Evolutionary conservation across 306 rosid genomes (phyloP), one percentile per base, ranked within the genome.

Genomic region (Malus asiatica): DNA sequence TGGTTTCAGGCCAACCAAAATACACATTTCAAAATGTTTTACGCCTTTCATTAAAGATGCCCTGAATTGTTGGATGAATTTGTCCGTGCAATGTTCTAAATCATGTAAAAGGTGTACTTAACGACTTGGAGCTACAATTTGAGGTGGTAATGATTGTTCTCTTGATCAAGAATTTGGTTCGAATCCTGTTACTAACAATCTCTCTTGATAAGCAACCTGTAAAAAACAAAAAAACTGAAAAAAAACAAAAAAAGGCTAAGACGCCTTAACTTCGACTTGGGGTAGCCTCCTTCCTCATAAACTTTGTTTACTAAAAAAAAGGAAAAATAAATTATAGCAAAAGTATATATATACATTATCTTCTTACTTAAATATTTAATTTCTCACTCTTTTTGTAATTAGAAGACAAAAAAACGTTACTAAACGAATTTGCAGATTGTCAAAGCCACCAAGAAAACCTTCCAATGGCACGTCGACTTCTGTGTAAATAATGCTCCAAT

Each of bases 151-250:
- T 38, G 9, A 38, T 38, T 6, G 1, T 33, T 33, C 7, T 27
- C 29, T 27, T 27, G 3, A 27, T 27, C 3, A 27, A 27, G 29
- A 27, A 0, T 27, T 27, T 27, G 29, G 29, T 27, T 27, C 29
- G 0, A 27, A 27, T 27, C 29, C 0, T 0, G 29, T 0, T 27
- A 0, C 0, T 0, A 27, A 27, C 29, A 27, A 27, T 27, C 29
- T 27, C 29, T 27, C 29, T 27, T 27, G 10, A 9, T 38, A 0
- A 0, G 1, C 0, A 0, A 38, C 42, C 0, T 38, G 2, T 38
- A 2, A 38, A 38, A 38, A 38, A 0, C 1, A 35, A 35, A 35
- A 6, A 25, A 25, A 25, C 25, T 25, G 25, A 25, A 25, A 25
- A 25, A 25, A 25, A 25, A 25, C 25, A 25, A 25, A 35, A 7